Percentiles rank a stretch among this genome's conserved stretches.
Evolutionary conservation across 2,329 filamentous ascomycete species (phyloP).

Genomic region (Tolypocladium tropicale): DNA sequence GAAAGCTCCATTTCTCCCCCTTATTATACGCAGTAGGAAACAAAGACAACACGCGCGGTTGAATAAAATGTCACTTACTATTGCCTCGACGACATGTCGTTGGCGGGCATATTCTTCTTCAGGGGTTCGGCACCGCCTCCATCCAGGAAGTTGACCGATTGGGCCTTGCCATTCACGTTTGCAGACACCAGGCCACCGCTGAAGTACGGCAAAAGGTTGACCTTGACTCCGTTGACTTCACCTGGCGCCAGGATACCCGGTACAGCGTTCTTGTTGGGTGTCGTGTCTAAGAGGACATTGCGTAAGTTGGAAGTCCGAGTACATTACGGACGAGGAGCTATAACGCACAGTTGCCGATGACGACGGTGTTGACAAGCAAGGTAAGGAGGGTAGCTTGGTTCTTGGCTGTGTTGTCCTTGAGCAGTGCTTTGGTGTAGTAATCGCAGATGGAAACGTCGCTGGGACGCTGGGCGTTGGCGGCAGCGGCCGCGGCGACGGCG

Average conservation of each 20-base stretch:
- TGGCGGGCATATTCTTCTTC: slow-evolving; percentile 43
- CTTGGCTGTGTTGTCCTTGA: slow-evolving; percentile 46
- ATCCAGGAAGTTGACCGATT: slow-evolving; percentile 50
- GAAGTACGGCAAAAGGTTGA: slow-evolving; percentile 52
- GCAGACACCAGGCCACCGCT: slow-evolving; percentile 40
- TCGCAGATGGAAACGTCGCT: slow-evolving; percentile 45
- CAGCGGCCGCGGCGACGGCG: slow-evolving; percentile 9
- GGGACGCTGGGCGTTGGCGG: slow-evolving; percentile 32
- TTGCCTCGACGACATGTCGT: slow-evolving; percentile 20
- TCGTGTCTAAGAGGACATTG: slow-evolving; percentile 28
- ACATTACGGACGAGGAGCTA: no score
- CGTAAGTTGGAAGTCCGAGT: not conserved
- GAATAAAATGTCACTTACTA: not conserved
- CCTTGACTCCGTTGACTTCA: slow-evolving; percentile 36
- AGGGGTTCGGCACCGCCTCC: slow-evolving; percentile 45
- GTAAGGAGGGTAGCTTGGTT: slow-evolving; percentile 48
- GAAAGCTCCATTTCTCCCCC: no score
- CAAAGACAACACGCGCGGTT: no score
- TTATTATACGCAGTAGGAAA: no score
- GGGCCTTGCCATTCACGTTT: slow-evolving; percentile 37
- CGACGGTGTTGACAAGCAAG: slow-evolving; percentile 50
- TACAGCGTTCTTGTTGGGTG: slow-evolving; percentile 40
- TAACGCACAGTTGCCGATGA: slow-evolving; percentile 48
- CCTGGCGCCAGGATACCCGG: slow-evolving; percentile 46
- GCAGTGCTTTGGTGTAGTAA: slow-evolving; percentile 51